A percentile compares a stretch with the other conserved stretches of the same genome.
phyloP scores from a whole-genome alignment of 78 protist genomes.

The Speleostelium caveatum region DNA sequence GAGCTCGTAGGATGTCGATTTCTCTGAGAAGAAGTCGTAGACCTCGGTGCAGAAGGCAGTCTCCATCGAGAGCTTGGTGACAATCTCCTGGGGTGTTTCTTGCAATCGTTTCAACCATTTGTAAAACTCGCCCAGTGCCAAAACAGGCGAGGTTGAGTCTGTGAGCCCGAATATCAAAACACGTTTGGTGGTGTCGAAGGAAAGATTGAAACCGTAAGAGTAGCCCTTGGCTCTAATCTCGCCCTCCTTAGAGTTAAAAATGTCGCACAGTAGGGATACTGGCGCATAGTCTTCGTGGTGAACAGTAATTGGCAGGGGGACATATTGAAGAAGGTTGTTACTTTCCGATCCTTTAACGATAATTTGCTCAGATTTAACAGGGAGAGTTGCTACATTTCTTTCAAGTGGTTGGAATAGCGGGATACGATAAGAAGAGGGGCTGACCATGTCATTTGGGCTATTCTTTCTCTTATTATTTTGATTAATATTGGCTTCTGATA shows the following conservation, averaged over 20 bases:
- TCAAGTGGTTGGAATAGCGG: conserved; percentile 39
- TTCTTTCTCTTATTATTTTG: conserved; percentile 7
- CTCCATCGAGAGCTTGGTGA: neutral
- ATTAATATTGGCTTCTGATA: neutral
- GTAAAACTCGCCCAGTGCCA: conserved; percentile 32
- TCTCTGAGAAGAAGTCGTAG: conserved; percentile 20
- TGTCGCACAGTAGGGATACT: conserved; percentile 6
- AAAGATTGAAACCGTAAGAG: conserved; percentile 27
- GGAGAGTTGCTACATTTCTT: neutral
- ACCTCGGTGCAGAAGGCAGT: conserved; percentile 18
- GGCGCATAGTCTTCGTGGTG: conserved; percentile 26
- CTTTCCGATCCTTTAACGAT: conserved; percentile 24
- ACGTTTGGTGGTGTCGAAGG: neutral
- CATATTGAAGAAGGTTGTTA: conserved; percentile 18
- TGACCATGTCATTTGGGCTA: neutral
- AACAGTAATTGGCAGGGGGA: neutral
- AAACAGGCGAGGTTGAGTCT: conserved; percentile 11
- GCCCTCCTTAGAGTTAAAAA: conserved; percentile 38
- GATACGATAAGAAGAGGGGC: neutral
- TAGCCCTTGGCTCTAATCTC: conserved; percentile 60
- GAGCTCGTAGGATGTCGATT: conserved; percentile 9
- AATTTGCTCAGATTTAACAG: neutral
- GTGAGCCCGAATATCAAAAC: neutral
- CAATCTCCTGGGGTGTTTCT: neutral
- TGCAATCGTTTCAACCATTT: conserved; percentile 1